These are phyloP conservation scores for Apiotrichum mycotoxinovorans DNA, from an alignment of 1,284 basidiomycete species.

Conservation along the genomic window DNA sequence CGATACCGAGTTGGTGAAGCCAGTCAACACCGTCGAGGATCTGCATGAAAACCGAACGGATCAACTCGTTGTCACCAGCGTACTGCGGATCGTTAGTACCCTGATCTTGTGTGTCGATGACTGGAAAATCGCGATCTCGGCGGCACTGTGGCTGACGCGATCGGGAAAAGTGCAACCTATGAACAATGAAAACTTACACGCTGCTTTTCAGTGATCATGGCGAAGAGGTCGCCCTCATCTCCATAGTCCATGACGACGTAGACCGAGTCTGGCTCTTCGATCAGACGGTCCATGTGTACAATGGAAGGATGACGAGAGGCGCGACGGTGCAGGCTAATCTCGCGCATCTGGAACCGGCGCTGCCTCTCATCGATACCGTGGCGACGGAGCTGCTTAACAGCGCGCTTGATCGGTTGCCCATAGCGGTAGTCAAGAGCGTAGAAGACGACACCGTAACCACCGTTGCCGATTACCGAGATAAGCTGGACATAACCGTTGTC, in stretches of 20 bases:
- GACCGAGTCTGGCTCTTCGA: constrained; percentile 62
- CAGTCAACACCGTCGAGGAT: constrained; percentile 90
- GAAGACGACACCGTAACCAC: constrained; percentile 95
- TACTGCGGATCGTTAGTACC: constrained; percentile 54
- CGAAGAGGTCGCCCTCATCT: constrained; percentile 87
- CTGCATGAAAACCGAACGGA: constrained; percentile 83
- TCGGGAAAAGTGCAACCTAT: neutral
- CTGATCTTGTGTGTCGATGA: neutral
- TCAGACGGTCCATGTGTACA: constrained; percentile 80
- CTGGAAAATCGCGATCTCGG: neutral
- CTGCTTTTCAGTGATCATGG: constrained; percentile 61
- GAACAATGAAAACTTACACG: constrained; percentile 39
- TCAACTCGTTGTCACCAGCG: constrained; percentile 72
- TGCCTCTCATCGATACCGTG: constrained; percentile 64
- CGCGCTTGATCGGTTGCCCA: constrained; percentile 58
- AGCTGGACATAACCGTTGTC: constrained; percentile 80
- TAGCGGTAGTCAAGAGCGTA: constrained; percentile 65
- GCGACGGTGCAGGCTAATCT: constrained; percentile 60
- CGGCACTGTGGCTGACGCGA: constrained; percentile 1
- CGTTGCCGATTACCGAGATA: constrained; percentile 83
- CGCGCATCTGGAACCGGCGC: constrained; percentile 71
- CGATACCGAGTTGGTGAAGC: constrained; percentile 66
- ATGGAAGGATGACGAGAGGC: constrained; percentile 72
- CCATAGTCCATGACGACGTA: constrained; percentile 67
- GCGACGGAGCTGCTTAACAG: constrained; percentile 80